Conservation (phyloP, 192 early-diverging fungal species). For the Paraglomus occultum region DNA sequence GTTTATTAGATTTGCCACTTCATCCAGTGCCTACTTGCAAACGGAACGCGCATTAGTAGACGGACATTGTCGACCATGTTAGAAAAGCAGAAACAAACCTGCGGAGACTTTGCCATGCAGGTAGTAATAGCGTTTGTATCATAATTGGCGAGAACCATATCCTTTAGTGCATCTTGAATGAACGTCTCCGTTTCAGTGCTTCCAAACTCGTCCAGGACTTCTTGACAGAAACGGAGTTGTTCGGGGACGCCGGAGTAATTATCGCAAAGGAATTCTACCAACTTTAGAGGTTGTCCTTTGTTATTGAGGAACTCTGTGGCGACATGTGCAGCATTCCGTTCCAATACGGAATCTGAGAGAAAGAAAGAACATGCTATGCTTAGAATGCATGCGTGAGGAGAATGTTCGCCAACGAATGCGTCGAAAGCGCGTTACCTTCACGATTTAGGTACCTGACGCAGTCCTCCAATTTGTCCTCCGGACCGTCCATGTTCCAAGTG, state of each 20-base stretch:
- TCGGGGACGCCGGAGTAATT: no score
- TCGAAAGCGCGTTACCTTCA: no score
- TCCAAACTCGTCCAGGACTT: not conserved
- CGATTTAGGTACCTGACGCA: no score
- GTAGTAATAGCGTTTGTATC: not conserved
- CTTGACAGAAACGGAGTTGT: no score
- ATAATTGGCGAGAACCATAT: slow-evolving; percentile 14
- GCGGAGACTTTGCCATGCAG: not conserved
- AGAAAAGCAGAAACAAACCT: not conserved
- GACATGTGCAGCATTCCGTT: no score
- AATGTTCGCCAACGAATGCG: not conserved
- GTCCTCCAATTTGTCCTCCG: no score
- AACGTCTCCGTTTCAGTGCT: not conserved
- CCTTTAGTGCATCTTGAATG: slow-evolving; percentile 1
- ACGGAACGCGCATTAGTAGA: not conserved
- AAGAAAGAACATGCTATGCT: not conserved
- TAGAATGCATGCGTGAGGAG: not conserved
- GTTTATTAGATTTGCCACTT: slow-evolving; percentile 43
- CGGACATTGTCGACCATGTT: not conserved
- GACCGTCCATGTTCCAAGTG: not conserved
- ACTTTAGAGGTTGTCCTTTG: no score
- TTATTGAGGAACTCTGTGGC: no score
- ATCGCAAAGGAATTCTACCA: no score
- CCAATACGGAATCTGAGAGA: no score
- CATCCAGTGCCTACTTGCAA: not conserved